phyloP scores from a whole-genome alignment of 129 eudicot genomes.

The carrot (Daucus carota) region DNA sequence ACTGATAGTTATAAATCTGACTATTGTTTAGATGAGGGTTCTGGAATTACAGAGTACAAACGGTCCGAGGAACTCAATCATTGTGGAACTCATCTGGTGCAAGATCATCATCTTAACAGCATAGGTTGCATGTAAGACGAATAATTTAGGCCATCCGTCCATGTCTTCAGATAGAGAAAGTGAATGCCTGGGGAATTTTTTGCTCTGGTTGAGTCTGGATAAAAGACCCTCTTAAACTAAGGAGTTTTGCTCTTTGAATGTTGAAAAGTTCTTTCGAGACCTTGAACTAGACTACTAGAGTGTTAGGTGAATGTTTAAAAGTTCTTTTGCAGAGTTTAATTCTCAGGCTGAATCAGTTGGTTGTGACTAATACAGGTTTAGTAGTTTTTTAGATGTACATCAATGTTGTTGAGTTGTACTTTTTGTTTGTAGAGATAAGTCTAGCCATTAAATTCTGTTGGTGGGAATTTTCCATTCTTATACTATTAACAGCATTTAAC shows the following conservation, averaged over 20 bases:
- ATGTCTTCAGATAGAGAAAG: neutral
- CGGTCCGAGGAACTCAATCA: slow-evolving; percentile 25
- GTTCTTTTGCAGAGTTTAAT: neutral
- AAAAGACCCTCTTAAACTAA: neutral
- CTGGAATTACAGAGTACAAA: slow-evolving; percentile 26
- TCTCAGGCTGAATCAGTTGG: neutral
- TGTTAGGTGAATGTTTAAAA: neutral
- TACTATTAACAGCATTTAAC: neutral
- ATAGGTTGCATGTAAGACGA: slow-evolving; percentile 35
- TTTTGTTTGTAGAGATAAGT: neutral
- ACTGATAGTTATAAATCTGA: neutral
- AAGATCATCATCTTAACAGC: slow-evolving; percentile 28
- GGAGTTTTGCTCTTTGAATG: neutral
- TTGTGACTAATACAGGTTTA: neutral
- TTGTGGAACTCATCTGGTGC: slow-evolving; percentile 19
- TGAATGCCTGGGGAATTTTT: neutral
- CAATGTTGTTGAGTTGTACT: neutral
- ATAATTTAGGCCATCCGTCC: slow-evolving; percentile 9
- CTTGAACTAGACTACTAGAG: neutral
- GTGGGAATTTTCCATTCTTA: neutral
- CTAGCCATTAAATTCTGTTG: neutral
- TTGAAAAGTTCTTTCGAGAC: neutral
- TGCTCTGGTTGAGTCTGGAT: neutral
- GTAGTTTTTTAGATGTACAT: neutral
- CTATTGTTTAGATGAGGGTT: slow-evolving; percentile 25